Base-by-base conservation (phyloP, 2,329 filamentous ascomycete genomes). In the Claviceps humidiphila region DNA sequence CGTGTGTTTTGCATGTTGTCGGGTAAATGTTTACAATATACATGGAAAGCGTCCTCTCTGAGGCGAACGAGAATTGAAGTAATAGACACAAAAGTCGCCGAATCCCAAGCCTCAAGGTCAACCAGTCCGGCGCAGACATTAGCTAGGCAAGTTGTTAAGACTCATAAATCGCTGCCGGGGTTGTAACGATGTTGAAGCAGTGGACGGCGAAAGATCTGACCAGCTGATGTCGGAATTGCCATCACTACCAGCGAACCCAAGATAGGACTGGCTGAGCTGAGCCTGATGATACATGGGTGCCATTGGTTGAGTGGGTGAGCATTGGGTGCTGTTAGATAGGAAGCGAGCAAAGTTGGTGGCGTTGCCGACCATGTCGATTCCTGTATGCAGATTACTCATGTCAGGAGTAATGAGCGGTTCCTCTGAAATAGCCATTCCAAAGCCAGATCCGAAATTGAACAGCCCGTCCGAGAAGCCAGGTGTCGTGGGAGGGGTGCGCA, bases 401-500 rank as follows among this genome's bases (percentile, higher is more conserved):
- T 69, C 71, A 1, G 76, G 74, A 2, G 74, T 75, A 14, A 75
- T 63, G 17, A 80, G 59, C 11, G 71, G 67, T 55, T 77, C 75
- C 42, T 80, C 76, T 0, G 68, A 60, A 3, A 71, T 62, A 5
- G 68, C 59, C 54, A 68, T 59, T 58, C 70, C 66, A 49, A 65
- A 68, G 11, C 65, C 59, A 9, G 69, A 69, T 53, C 71, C 68
- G n/a, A 68, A 59, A 49, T 66, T 65, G 50, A 69, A 68, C 44
- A 72, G 64, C 51, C 67, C 66, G 34, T 69, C 64, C 55, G 74
- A 62, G 39, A 77, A 59, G 16, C 74, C 74, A 0, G 76, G 76
- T 1, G 76, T 79, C 4, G 70, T 72, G 2, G 76, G 76, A 14
- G 76, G 76, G 5, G 76, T 78, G 58, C 74, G 74, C 48, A 78